phyloP scores from a whole-genome alignment of 371 early-diverging fungal species.

The Saksenaea vasiformis region DNA sequence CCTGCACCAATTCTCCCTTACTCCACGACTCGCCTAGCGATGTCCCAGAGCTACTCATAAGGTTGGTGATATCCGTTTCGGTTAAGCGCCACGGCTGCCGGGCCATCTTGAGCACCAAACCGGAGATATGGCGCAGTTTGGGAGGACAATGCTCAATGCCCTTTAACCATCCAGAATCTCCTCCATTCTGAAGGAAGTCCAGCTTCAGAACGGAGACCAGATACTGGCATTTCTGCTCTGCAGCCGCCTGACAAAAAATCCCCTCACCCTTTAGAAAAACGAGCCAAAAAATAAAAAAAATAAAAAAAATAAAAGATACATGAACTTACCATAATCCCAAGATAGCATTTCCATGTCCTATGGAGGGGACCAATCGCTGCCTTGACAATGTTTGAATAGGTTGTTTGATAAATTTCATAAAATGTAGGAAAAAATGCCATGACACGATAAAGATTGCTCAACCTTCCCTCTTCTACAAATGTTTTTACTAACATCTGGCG shows the following conservation, averaged over 20 bases:
- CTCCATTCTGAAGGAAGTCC: constrained; percentile 62
- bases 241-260: constrained; percentile 56
- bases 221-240: constrained; percentile 66
- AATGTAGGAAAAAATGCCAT: constrained; percentile 68
- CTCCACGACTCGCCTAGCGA: constrained; percentile 54
- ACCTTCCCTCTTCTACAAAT: constrained; percentile 57
- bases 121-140: constrained; percentile 57
- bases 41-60: constrained; percentile 38
- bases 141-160: constrained; percentile 53
- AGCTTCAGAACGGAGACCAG: constrained; percentile 55
- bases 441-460: constrained; percentile 57
- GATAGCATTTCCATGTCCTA: constrained; percentile 60
- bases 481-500: constrained; percentile 57
- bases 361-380: constrained; percentile 57
- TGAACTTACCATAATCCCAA: constrained; percentile 59
- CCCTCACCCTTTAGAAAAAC: not conserved
- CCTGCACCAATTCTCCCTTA: constrained; percentile 65
- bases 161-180: constrained; percentile 63
- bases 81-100: constrained; percentile 66
- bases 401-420: constrained; percentile 54
- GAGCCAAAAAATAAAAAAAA: constrained; percentile 2
- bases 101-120: constrained; percentile 52
- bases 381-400: constrained; percentile 44
- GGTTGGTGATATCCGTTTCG: constrained; percentile 41
- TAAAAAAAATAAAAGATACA: constrained; percentile 2